phyloP scores from a whole-genome alignment of 2,329 filamentous ascomycete genomes.

The Aspergillus brasiliensis region DNA sequence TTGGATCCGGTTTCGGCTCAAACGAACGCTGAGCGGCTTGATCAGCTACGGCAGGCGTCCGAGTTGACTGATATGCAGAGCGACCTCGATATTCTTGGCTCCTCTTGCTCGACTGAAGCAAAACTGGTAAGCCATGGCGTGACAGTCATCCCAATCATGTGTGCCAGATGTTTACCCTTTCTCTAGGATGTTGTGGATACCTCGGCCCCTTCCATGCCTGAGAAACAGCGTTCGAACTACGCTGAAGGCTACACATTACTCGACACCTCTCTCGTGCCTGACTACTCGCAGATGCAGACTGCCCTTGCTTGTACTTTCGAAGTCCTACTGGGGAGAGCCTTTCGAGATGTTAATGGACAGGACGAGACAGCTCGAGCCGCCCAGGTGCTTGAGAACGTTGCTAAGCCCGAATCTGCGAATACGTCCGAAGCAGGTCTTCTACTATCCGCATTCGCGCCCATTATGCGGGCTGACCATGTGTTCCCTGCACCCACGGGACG shows the following conservation, averaged over 20 bases:
- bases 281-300: slow-evolving; percentile 47
- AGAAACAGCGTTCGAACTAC: slow-evolving; percentile 58
- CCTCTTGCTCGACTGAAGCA: slow-evolving; percentile 28
- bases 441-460: slow-evolving; percentile 53
- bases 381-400: slow-evolving; percentile 34
- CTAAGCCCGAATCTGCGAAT: slow-evolving; percentile 16
- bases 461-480: slow-evolving; percentile 46
- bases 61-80: slow-evolving; percentile 39
- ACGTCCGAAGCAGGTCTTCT: slow-evolving; percentile 46
- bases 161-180: slow-evolving; percentile 18
- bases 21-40: slow-evolving; percentile 28
- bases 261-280: slow-evolving; percentile 51
- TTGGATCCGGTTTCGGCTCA: slow-evolving; percentile 1
- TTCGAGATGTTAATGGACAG: slow-evolving; percentile 17
- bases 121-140: slow-evolving; percentile 29
- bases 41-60: slow-evolving; percentile 30
- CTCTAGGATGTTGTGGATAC: slow-evolving; percentile 60
- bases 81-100: slow-evolving; percentile 38
- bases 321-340: slow-evolving; percentile 31
- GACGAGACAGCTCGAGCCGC: slow-evolving; percentile 30
- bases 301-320: slow-evolving; percentile 36
- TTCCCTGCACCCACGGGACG: slow-evolving; percentile 37
- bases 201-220: slow-evolving; percentile 60
- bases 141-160: background rate
- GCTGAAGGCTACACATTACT: slow-evolving; percentile 57